Evolutionary conservation across 2,329 filamentous ascomycete genomes (phyloP), one percentile per base, ranked within the genome.

Genomic region (Berkeleyomyces basicola): DNA sequence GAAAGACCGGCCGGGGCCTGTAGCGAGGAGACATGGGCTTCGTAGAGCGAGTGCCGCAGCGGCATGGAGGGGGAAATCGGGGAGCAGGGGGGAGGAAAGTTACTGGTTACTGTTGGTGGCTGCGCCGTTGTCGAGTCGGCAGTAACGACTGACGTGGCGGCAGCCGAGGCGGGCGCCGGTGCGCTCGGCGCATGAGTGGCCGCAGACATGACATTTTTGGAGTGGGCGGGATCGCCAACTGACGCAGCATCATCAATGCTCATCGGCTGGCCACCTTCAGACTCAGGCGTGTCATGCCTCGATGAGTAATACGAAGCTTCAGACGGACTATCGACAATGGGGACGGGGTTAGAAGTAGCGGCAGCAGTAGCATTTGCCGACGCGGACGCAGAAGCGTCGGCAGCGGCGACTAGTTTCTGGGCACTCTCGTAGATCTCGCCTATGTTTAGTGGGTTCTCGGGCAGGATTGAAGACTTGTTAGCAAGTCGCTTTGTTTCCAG

Each of bases 251-350:
- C 63, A 40, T 61, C 58, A 49, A 63, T 59, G 58, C 63, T 64
- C 57, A 64, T 62, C 16, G 63, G 42, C 47, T 62, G 60, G 44
- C 61, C 57, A 33, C 64, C 60, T 7, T 74, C 76, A 39, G 77
- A 79, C 63, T 82, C 78, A 65, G 82, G 82, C 67, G 90, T 95
- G 72, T 91, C 88, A 77, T 91, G 86, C 76, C 87, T 88, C 75
- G 91, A 96, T 67, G 92, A 96, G 78, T 97, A 96, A 74, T 95
- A 95, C 47, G 90, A 93, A 71, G 95, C 90, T 72, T 95, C 87
- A 31, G 63, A 64, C 43, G 46, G 62, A 23, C 62, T 63, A 42
- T 63, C 62, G 42, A 63, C 62, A 61, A 61, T 49, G 33, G 53
- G 37, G 36, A 63, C 46, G 43, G 58, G 43, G 23, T 39, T 69